phyloP scores from a whole-genome alignment of 257 asterid species.

The Phtheirospermum japonicum region DNA sequence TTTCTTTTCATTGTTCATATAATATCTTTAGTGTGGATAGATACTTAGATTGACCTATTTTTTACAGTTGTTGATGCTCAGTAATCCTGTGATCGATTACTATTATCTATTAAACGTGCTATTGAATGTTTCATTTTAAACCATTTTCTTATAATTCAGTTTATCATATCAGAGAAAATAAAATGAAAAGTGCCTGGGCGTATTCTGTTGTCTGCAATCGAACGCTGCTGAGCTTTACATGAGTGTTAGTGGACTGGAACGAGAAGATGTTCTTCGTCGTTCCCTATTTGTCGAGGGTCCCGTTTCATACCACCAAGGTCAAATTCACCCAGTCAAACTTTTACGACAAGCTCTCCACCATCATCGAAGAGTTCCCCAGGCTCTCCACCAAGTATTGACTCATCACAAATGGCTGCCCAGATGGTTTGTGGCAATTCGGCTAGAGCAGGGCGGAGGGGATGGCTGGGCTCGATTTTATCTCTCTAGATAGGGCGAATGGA shows the following conservation, averaged over 20 bases:
- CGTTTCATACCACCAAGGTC: constrained; percentile 81
- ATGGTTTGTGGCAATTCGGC: too few relatives aligned
- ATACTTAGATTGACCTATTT: neutral
- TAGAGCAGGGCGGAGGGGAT: too few relatives aligned
- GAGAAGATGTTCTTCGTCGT: constrained; percentile 75
- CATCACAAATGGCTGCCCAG: too few relatives aligned
- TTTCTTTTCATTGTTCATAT: neutral
- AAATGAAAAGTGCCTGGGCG: neutral
- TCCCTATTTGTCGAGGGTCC: constrained; percentile 83
- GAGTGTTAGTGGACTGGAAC: constrained; percentile 53
- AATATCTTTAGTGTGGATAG: constrained; percentile 5
- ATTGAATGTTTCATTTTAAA: neutral
- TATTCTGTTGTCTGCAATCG: constrained; percentile 79
- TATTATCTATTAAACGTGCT: neutral
- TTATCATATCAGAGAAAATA: neutral
- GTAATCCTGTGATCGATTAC: constrained; percentile 1
- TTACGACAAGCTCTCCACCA: too few relatives aligned
- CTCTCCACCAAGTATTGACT: too few relatives aligned
- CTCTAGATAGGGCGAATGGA: too few relatives aligned
- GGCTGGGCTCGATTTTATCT: too few relatives aligned
- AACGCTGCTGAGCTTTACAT: constrained; percentile 90
- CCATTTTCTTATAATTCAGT: constrained; percentile 7
- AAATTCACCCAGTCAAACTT: too few relatives aligned
- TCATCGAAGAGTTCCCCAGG: too few relatives aligned
- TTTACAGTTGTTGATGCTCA: neutral